A percentile compares a stretch with the other conserved stretches of the same genome.
Conservation (phyloP, 768 basidiomycete genomes). For the Amanita phalloides region DNA sequence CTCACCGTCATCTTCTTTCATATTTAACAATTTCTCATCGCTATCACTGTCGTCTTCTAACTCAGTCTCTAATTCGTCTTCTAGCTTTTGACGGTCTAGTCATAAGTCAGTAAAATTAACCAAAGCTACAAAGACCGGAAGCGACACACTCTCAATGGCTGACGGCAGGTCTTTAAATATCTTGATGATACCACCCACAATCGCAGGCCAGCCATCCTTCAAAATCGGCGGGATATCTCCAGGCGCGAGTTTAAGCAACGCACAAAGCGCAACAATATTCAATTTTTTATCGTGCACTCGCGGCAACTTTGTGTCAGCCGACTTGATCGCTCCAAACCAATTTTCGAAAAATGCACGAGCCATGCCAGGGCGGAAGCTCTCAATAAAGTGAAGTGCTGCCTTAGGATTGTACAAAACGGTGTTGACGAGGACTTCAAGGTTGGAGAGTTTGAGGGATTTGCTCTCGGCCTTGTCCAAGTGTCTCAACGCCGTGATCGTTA, state of each 20-base stretch:
- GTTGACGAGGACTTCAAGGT: constrained; percentile 78
- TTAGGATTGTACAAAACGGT: constrained; percentile 75
- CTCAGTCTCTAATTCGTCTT: constrained; percentile 32
- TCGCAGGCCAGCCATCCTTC: constrained; percentile 64
- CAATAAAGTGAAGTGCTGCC: constrained; percentile 69
- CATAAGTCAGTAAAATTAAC: constrained; percentile 35
- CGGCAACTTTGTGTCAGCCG: constrained; percentile 43
- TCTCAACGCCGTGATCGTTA: constrained; percentile 51
- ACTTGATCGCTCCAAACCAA: constrained; percentile 72
- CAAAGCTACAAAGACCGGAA: not conserved
- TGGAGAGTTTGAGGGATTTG: constrained; percentile 55
- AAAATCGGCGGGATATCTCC: constrained; percentile 44
- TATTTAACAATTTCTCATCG: constrained; percentile 46
- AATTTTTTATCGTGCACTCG: constrained; percentile 90
- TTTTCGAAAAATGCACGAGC: constrained; percentile 72
- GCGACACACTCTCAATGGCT: constrained; percentile 54
- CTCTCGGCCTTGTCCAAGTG: constrained; percentile 56
- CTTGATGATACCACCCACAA: constrained; percentile 58
- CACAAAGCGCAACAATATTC: constrained; percentile 64
- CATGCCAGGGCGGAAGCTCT: constrained; percentile 42
- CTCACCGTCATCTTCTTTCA: constrained; percentile 60
- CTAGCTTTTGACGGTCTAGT: constrained; percentile 53
- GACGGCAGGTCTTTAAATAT: constrained; percentile 73
- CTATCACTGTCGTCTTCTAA: constrained; percentile 34
- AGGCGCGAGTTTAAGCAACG: constrained; percentile 62